phyloP scores from a whole-genome alignment of 768 basidiomycete species.

The Tylopilus plumbeoviolaceoides region DNA sequence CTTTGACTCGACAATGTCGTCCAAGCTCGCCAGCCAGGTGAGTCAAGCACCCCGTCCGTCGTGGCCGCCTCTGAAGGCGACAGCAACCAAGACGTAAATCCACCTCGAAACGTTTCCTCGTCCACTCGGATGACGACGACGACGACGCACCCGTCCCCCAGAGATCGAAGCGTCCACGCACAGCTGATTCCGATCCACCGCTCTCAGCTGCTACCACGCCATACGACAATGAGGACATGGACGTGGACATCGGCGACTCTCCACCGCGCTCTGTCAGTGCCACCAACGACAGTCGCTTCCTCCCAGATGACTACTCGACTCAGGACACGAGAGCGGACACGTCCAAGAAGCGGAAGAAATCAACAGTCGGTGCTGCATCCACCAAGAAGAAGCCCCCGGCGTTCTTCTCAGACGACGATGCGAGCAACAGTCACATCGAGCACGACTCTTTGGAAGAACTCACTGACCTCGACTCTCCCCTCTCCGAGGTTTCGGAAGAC shows the following conservation, averaged over 20 bases:
- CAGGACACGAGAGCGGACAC: too few species aligned
- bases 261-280: slow-evolving; percentile 6
- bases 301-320: neutral
- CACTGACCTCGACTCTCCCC: slow-evolving; percentile 21
- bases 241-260: slow-evolving; percentile 39
- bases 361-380: slow-evolving; percentile 7
- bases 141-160: slow-evolving; percentile 28
- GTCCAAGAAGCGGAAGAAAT: slow-evolving; percentile 17
- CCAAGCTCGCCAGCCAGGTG: slow-evolving; percentile 23
- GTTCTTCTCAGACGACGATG: slow-evolving; percentile 30
- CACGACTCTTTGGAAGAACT: slow-evolving; percentile 24
- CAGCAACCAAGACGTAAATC: slow-evolving; percentile 23
- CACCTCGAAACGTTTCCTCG: slow-evolving; percentile 22
- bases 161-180: slow-evolving; percentile 24
- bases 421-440: slow-evolving; percentile 23
- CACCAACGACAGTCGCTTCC: slow-evolving; percentile 22
- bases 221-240: slow-evolving; percentile 42
- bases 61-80: slow-evolving; percentile 6
- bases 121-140: slow-evolving; percentile 32
- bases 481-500: slow-evolving; percentile 24
- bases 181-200: slow-evolving; percentile 27
- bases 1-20: slow-evolving; percentile 11
- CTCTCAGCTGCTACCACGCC: slow-evolving; percentile 29
- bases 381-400: slow-evolving; percentile 19
- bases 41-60: neutral